Evolutionary conservation across 1,284 basidiomycete species (phyloP).

Genomic region (Microbotryum scabiosae): DNA sequence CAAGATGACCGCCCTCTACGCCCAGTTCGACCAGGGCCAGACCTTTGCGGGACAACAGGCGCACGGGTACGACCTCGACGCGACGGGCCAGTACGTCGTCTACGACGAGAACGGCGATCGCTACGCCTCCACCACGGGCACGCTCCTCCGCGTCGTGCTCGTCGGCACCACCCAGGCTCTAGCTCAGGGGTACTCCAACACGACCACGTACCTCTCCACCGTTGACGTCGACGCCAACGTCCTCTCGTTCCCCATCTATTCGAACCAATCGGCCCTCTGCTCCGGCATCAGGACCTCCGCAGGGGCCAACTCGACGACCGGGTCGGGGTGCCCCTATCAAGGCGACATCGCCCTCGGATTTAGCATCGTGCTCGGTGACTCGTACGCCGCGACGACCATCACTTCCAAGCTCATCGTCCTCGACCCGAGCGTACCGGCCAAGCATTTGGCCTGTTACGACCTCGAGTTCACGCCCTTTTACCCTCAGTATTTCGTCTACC

Average conservation of each 20-base stretch:
- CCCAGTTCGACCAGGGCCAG: conserved; percentile 31
- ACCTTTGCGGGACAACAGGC: conserved; percentile 10
- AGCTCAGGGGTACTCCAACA: conserved; percentile 31
- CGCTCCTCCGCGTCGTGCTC: conserved; percentile 29
- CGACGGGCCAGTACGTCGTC: conserved; percentile 3
- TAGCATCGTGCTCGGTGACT: conserved; percentile 58
- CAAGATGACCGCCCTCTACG: conserved; percentile 22
- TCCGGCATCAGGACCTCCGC: conserved; percentile 57
- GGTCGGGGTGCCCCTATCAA: conserved; percentile 31
- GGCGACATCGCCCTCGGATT: conserved; percentile 61
- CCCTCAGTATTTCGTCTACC: conserved; percentile 57
- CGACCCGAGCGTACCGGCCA: conserved; percentile 57
- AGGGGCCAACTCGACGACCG: conserved; percentile 9
- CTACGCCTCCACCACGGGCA: conserved; percentile 3
- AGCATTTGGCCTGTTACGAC: conserved; percentile 72
- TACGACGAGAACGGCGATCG: too few species aligned
- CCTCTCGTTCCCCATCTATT: conserved; percentile 64
- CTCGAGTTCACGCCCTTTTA: conserved; percentile 68
- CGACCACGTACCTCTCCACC: conserved; percentile 30
- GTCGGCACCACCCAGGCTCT: conserved; percentile 17
- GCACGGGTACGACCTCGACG: conserved; percentile 7
- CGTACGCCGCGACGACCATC: conserved; percentile 71
- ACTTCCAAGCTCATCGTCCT: conserved; percentile 76
- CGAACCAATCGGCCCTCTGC: conserved; percentile 66
- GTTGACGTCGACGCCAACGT: conserved; percentile 49